Conservation (phyloP, 768 basidiomycete genomes). For the Panaeolus cyanescens region DNA sequence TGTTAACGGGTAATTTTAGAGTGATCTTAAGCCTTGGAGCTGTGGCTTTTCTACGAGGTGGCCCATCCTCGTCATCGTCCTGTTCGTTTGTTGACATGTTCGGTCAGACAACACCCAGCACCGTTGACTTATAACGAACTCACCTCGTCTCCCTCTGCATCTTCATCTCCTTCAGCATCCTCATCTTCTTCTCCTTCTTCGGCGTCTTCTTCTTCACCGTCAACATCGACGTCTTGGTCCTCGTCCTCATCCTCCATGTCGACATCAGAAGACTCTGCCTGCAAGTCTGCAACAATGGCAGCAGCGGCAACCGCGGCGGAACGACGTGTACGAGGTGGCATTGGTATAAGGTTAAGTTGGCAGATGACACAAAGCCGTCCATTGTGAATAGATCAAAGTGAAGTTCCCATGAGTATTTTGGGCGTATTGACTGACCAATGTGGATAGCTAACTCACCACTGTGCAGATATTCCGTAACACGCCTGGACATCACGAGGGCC, state of each 20-base stretch:
- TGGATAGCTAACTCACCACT: not conserved
- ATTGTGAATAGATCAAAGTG: constrained; percentile 1
- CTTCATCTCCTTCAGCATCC: constrained; percentile 28
- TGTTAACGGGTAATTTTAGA: constrained; percentile 51
- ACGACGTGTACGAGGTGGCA: constrained; percentile 35
- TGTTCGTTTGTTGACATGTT: constrained; percentile 23
- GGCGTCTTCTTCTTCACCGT: constrained; percentile 26
- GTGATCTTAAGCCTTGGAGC: constrained; percentile 60
- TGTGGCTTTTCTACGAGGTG: constrained; percentile 27
- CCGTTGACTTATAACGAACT: not conserved
- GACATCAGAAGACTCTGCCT: constrained; percentile 32
- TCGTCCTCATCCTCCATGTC: constrained; percentile 40
- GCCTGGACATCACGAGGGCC: not conserved
- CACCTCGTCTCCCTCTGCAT: constrained; percentile 34
- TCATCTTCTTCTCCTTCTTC: constrained; percentile 41
- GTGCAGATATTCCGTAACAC: not conserved
- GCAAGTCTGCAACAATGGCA: constrained; percentile 34
- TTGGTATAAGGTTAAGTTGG: constrained; percentile 10
- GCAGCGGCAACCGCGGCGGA: constrained; percentile 30
- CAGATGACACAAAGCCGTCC: not conserved
- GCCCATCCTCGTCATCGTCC: constrained; percentile 24
- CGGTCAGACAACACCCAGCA: not conserved
- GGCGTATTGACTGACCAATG: not conserved
- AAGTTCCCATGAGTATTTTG: constrained; percentile 2
- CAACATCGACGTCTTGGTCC: constrained; percentile 34